Conservation (phyloP, 805 yeast genomes). For the Cyberlindnera japonica region DNA sequence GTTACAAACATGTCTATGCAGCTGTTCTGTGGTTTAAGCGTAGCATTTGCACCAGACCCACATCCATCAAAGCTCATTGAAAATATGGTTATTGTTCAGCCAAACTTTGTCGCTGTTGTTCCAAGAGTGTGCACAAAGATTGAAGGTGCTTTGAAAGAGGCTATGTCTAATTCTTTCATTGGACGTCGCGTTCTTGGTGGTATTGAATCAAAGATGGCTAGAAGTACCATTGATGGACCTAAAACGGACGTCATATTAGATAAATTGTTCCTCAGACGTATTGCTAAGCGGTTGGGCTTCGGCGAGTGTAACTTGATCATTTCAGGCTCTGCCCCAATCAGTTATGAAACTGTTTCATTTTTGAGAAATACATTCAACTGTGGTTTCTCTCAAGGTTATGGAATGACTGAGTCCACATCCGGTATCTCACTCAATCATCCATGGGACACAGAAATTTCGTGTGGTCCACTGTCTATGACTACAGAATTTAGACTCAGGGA, state of each 20-base stretch:
- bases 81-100: slow-evolving; percentile 44
- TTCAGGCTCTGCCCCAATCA: slow-evolving; percentile 61
- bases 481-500: slow-evolving; percentile 53
- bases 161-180: slow-evolving; percentile 13
- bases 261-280: slow-evolving; percentile 32
- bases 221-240: slow-evolving; percentile 7
- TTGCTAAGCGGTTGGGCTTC: slow-evolving; percentile 37
- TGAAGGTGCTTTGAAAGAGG: slow-evolving; percentile 42
- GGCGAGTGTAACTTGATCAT: slow-evolving; percentile 31
- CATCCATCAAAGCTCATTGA: slow-evolving; percentile 42
- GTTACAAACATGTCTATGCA: slow-evolving; percentile 37
- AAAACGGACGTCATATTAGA: slow-evolving; percentile 12
- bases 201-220: slow-evolving; percentile 17
- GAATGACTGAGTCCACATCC: slow-evolving; percentile 63
- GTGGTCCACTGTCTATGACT: slow-evolving; percentile 48
- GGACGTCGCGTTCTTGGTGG: slow-evolving; percentile 13
- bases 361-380: slow-evolving; percentile 47
- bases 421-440: slow-evolving; percentile 41
- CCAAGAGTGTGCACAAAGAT: slow-evolving; percentile 55
- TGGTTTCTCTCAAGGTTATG: slow-evolving; percentile 50
- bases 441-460: slow-evolving; percentile 35
- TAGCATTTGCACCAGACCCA: slow-evolving; percentile 49
- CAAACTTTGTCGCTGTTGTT: slow-evolving; percentile 47
- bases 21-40: slow-evolving; percentile 34
- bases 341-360: slow-evolving; percentile 49